A percentile compares a stretch with the other conserved stretches of the same genome.
phyloP scores from a whole-genome alignment of 1,139 yeast genomes.

The Magnusiomyces paraingens region DNA sequence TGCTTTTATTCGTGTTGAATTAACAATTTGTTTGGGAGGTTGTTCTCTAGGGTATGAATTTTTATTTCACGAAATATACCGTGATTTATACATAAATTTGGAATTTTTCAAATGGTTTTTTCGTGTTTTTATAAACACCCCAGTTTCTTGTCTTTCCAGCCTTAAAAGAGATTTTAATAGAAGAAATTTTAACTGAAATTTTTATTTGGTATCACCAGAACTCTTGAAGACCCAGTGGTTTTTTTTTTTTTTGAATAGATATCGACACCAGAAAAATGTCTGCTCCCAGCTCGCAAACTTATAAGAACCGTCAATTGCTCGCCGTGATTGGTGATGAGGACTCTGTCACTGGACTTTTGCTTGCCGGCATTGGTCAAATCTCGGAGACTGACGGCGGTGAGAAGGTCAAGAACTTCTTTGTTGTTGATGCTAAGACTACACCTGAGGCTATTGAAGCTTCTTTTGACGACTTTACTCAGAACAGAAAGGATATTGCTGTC shows the following conservation, averaged over 20 bases:
- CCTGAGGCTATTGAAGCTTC: constrained; percentile 68
- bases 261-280: constrained; percentile 9
- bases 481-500: constrained; percentile 87
- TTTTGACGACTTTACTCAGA: constrained; percentile 66
- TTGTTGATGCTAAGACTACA: constrained; percentile 71
- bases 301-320: constrained; percentile 63
- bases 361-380: constrained; percentile 95
- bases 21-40: too few relatives aligned
- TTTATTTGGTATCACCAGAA: too few relatives aligned
- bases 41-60: neutral
- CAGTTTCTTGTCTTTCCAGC: neutral
- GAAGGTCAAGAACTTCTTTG: constrained; percentile 76
- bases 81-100: neutral
- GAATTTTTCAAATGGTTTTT: neutral
- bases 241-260: too few relatives aligned
- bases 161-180: neutral
- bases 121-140: neutral
- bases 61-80: neutral
- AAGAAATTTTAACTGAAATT: too few relatives aligned
- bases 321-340: constrained; percentile 98
- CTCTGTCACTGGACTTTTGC: constrained; percentile 87
- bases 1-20: too few relatives aligned
- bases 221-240: too few relatives aligned
- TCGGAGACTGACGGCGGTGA: constrained; percentile 44
- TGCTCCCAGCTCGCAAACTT: constrained; percentile 13